A percentile compares a stretch with the other conserved stretches of the same genome.
These are phyloP conservation scores for Xylaria bambusicola DNA, from an alignment of 495 filamentous ascomycete genomes.

Conservation along the genomic window DNA sequence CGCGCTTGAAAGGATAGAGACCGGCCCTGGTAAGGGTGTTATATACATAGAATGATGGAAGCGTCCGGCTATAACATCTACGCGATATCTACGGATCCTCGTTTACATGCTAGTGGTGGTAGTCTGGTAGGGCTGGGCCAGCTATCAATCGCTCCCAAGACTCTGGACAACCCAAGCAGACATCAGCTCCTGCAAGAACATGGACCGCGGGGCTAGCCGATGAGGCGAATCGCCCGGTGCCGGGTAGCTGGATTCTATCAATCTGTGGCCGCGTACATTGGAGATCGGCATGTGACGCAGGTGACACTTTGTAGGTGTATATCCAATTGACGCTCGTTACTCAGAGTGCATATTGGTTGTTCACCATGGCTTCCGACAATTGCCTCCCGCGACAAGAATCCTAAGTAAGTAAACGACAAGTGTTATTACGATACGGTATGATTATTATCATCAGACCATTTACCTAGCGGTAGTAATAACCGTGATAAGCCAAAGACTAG, in stretches of 20 bases:
- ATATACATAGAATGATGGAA: too few species aligned
- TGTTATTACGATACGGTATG: not conserved
- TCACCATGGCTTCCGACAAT: too few species aligned
- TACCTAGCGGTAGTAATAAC: too few species aligned
- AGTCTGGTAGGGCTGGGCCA: not conserved
- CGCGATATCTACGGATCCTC: too few species aligned
- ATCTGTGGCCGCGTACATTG: not conserved
- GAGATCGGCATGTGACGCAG: not conserved
- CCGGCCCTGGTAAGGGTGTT: too few species aligned
- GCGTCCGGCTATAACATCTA: too few species aligned
- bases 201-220: slow-evolving; percentile 9
- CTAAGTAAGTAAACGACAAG: not conserved
- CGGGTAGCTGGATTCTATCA: slow-evolving; percentile 2
- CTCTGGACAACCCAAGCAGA: not conserved
- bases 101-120: too few species aligned
- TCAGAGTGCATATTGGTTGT: not conserved
- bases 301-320: not conserved
- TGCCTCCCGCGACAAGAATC: not conserved
- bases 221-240: slow-evolving; percentile 6
- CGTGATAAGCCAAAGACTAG: not conserved
- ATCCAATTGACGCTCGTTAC: not conserved
- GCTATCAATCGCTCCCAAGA: too few species aligned
- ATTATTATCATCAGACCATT: too few species aligned
- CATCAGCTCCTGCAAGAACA: slow-evolving; percentile 10
- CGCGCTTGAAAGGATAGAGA: too few species aligned